Conservation (phyloP, 768 basidiomycete species). For the Boletus rubescentipes region DNA sequence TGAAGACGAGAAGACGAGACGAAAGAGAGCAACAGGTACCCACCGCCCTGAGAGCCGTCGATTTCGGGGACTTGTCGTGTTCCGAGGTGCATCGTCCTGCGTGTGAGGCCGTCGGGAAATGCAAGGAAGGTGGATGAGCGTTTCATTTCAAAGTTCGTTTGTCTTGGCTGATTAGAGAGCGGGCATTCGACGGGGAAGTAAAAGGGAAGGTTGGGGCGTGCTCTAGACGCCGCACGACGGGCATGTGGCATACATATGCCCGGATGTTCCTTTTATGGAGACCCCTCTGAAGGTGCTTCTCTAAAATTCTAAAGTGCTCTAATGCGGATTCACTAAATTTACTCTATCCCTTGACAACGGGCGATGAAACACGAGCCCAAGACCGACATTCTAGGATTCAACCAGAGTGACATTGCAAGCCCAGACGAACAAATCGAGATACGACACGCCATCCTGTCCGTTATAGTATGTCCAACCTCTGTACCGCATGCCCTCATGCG, state of each 20-base stretch:
- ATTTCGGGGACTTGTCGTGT: slow-evolving; percentile 45
- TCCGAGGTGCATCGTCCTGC: background rate
- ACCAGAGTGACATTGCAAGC: background rate
- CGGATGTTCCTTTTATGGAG: slow-evolving; percentile 17
- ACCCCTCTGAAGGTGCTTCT: background rate
- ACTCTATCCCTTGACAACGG: too few species aligned
- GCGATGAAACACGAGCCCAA: too few species aligned
- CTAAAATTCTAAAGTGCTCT: background rate
- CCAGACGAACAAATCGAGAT: background rate
- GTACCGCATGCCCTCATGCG: slow-evolving; percentile 8
- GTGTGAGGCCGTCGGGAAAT: background rate
- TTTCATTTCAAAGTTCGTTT: background rate
- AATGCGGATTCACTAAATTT: too few species aligned
- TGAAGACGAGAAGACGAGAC: too few species aligned
- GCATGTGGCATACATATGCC: background rate
- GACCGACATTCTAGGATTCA: background rate
- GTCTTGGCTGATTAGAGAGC: slow-evolving; percentile 1
- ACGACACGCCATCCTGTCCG: background rate
- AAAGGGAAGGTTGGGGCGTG: background rate
- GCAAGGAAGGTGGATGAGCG: background rate
- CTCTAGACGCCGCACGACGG: background rate
- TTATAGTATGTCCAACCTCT: background rate
- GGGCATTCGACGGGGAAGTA: background rate
- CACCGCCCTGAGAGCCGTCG: slow-evolving; percentile 50
- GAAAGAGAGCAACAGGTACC: slow-evolving; percentile 5